Evolutionary conservation across 345 rosid species (phyloP), one percentile per base, ranked within the genome.

Genomic region (Lepidium didymum): DNA sequence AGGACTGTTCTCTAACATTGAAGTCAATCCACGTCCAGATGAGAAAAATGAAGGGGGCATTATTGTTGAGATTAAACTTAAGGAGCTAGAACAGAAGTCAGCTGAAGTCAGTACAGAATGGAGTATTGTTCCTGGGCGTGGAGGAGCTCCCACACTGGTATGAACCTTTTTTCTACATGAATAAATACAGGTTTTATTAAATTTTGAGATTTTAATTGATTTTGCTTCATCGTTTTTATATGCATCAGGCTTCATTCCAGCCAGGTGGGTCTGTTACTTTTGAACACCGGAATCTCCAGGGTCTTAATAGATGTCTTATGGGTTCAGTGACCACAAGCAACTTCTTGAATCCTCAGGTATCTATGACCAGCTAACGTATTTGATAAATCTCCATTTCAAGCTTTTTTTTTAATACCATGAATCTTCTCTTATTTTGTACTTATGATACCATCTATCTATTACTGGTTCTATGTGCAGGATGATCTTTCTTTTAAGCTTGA

Each of bases 101-200:
- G 99, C 99, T 80, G 99, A 95, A 89, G 96, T 91, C 67, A 89
- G 96, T 75, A 85, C 96, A 0, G 99, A 95, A 63, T 95, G 99
- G 99, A 95, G 92, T 78, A 87, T 95, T 76, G 96, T 95, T 72
- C 97, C 99, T 73, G 99, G 97, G 55, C 96, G 86, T 16, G 97
- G 99, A 79, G 99, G 99, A 54, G 85, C 91, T 54, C 96, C 97
- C 37, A 84, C 97, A 13, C 66, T 95, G 83, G 99, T 95, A 81
- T 75, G 62, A 52, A 64, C 4, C 9, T 49, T 67, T 67, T 29
- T 0, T 52, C 33, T 53, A 2, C 29, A 44, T 19, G 45, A 29
- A 42, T 12, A 37, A 45, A 15, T 46, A 45, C 10, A 37, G 13
- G 35, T 38, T 29, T 29, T 74, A 46, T 38, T 15, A 8, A 10